Percentiles rank a stretch among this genome's conserved stretches.
Conservation (phyloP, 176 grass and related monocot genomes). For the Oropetium thomaeum region DNA sequence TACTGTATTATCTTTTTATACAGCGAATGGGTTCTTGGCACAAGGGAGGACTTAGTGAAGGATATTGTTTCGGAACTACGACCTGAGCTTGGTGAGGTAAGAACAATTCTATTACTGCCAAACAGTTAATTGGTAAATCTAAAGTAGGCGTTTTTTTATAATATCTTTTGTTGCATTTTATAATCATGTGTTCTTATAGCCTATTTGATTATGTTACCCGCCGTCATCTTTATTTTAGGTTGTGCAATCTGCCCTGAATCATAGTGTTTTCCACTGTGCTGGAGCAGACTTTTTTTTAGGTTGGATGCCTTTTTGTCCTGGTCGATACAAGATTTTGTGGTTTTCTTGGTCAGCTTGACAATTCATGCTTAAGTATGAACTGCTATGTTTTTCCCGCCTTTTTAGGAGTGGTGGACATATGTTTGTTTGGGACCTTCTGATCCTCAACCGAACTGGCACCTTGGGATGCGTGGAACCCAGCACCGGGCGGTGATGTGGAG, state of each 20-base stretch:
- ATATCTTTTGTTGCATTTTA: conserved; percentile 13
- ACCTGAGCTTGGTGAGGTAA: conserved; percentile 91
- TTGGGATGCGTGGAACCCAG: conserved; percentile 97
- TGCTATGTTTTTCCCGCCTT: neutral
- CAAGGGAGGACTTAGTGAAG: conserved; percentile 85
- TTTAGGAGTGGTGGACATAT: conserved; percentile 99
- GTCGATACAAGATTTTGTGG: conserved; percentile 11
- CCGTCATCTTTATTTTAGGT: conserved; percentile 18
- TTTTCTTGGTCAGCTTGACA: conserved; percentile 2
- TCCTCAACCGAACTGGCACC: conserved; percentile 98
- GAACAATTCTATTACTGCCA: neutral
- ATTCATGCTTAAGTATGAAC: neutral
- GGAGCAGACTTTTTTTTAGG: neutral
- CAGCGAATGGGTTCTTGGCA: conserved; percentile 99
- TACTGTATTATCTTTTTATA: conserved; percentile 21
- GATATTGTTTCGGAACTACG: conserved; percentile 82
- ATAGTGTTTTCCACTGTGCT: neutral
- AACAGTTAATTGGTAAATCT: neutral
- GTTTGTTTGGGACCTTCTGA: conserved; percentile 96
- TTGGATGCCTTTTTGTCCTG: neutral
- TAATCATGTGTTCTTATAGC: neutral
- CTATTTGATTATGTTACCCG: neutral
- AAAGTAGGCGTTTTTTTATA: neutral
- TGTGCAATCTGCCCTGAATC: conserved; percentile 4
- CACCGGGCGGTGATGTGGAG: conserved; percentile 98